Evolutionary conservation across 345 rosid genomes (phyloP), one percentile per base, ranked within the genome.

Genomic region (Populus pruinosa): DNA sequence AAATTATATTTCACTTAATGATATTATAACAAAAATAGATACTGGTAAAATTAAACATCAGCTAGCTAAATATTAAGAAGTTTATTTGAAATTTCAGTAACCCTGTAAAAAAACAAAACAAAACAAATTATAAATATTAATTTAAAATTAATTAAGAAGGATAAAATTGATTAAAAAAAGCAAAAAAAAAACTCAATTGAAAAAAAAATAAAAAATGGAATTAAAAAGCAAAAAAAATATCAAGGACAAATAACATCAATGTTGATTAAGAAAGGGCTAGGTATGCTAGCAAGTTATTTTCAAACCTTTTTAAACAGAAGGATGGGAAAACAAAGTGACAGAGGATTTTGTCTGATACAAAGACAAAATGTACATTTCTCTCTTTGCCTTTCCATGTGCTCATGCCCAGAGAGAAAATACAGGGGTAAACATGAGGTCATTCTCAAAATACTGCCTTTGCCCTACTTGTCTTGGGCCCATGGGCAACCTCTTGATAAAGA

Each of bases 401-500:
- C 78, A 36, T 35, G 44, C 56, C 16, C 6, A 21, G 49, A 47
- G 66, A 69, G 50, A 16, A 71, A 59, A 25, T 49, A 33, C 62
- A 61, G 55, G 55, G 78, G 44, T 70, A n/a, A 36, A 49, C 53
- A 73, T 78, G 39, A 73, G 74, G 44, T 81, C 76, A 41, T 69
- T 70, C 80, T 79, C 71, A 76, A 78, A 76, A 21, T 61, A 31
- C 76, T 82, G 78, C 77, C 59, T n/a, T 49, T 79, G 76, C 68
- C 61, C 67, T 44, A 63, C 50, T 38, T 74, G 76, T 70, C 84
- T 80, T 31, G 6, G 72, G 65, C 84, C 53, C 76, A 43, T 69
- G 68, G 79, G 84, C 82, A 80, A 83, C 84, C 76, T 78, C 75
- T 69, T 36, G 82, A 81, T 73, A 79, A 67, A 50, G 59, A 56